Percentiles rank a stretch among this genome's conserved stretches.
phyloP scores from a whole-genome alignment of 2,329 filamentous ascomycete genomes.

The Hymenoscyphus fraxineus region DNA sequence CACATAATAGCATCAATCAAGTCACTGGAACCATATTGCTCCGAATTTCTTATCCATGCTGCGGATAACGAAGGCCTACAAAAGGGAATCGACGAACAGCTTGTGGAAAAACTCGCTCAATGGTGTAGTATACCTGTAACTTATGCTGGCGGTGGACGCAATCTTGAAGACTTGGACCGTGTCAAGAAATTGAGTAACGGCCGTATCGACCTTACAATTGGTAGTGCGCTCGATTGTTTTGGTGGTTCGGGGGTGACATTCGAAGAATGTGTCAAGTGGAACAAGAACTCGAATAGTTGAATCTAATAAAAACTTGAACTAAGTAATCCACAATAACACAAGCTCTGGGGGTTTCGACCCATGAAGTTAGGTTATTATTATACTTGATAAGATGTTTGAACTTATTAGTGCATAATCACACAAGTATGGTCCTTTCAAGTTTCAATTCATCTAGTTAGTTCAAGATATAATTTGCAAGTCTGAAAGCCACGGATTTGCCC shows the following conservation, averaged over 20 bases:
- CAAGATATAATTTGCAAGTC: too few species aligned
- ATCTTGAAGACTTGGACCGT: conserved; percentile 74
- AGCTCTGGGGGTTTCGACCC: not conserved
- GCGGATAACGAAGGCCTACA: conserved; percentile 96
- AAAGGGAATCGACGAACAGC: conserved; percentile 79
- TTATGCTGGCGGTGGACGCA: conserved; percentile 90
- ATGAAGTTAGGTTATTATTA: not conserved
- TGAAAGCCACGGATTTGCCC: too few species aligned
- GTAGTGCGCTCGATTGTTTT: conserved; percentile 94
- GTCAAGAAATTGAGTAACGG: conserved; percentile 76
- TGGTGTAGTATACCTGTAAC: conserved; percentile 95
- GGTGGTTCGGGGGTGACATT: conserved; percentile 84
- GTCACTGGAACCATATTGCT: conserved; percentile 83
- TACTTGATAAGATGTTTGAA: too few species aligned
- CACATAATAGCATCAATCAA: conserved; percentile 66
- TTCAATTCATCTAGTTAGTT: too few species aligned
- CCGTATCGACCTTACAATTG: conserved; percentile 89
- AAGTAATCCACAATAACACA: not conserved
- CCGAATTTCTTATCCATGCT: conserved; percentile 94
- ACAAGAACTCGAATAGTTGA: conserved; percentile 39
- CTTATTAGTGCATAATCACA: too few species aligned
- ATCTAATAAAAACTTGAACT: not conserved
- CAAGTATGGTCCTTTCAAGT: too few species aligned
- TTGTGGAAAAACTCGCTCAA: conserved; percentile 70
- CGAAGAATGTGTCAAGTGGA: conserved; percentile 88